Base-by-base conservation (phyloP, 352 stramenopile species). In the Globisporangium nodosum region DNA sequence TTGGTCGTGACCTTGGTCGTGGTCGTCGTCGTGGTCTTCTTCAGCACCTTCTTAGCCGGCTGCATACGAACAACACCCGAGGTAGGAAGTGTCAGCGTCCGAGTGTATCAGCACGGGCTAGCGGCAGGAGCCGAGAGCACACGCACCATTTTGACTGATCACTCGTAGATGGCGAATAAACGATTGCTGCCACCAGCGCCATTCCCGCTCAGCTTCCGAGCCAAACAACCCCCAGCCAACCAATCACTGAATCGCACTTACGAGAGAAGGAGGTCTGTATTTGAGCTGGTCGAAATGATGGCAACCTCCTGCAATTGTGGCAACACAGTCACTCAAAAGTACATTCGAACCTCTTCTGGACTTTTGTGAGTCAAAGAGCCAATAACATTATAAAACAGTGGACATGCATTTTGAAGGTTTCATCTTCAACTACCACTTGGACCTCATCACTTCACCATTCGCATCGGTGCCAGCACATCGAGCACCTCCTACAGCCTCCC, bases 151-250 rank as follows among this genome's bases (percentile, higher is more conserved):
- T 73, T 87, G 68, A 63, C 65, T 71, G 72, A 63, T 73, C 60
- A 70, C 70, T 88, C 77, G 81, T 81, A 83, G 73, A 87, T 88
- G 81, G 81, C 78, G 78, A 90, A 88, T 90, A 88, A 88, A 88
- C 77, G 74, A 90, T 43, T 43, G 37, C 37, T 13, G 13, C 37
- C 12, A 18, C 2, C 8, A 43, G 13, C 37, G 37, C 37, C 37
- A 43, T 43, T 18, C 37, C 4, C 37, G 12, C 3, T 6, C 33
- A 37, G 6, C 5, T 43, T 18, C 37, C 37, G 12, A 43, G 37
- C 37, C 37, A 43, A 18, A 43, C 37, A 16, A 16, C 12, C 35
- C 35, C 35, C 37, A 43, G 37, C 37, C 37, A 27, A 43, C 37
- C 37, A 43, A 43, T 43, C 37, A 12, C 13, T 2, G 18, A 18